Percentiles rank a stretch among this genome's conserved stretches.
Conservation (phyloP, 2,329 filamentous ascomycete species). For the Exophiala phaeomuriformis region DNA sequence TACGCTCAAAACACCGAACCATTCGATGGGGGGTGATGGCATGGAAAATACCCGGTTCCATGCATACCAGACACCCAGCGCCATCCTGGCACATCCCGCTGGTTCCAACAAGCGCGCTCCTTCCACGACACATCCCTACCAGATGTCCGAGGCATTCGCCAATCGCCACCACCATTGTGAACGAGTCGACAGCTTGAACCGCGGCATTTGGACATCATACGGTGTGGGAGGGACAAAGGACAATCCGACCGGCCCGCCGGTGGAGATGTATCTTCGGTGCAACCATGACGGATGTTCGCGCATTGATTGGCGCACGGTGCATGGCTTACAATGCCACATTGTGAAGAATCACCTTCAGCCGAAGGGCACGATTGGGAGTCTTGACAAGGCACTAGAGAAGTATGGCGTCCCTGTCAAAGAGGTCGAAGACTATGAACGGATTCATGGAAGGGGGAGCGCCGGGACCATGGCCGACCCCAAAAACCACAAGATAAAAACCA, state of each 20-base stretch:
- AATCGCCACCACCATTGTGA: slow-evolving; percentile 28
- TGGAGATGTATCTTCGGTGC: slow-evolving; percentile 27
- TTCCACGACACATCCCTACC: slow-evolving; percentile 27
- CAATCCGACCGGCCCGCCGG: slow-evolving; percentile 21
- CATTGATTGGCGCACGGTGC: slow-evolving; percentile 28
- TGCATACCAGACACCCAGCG: slow-evolving; percentile 9
- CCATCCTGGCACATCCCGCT: background rate
- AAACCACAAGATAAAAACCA: slow-evolving; percentile 26
- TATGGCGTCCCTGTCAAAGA: slow-evolving; percentile 27
- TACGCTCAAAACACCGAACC: slow-evolving; percentile 9
- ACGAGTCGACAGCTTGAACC: slow-evolving; percentile 24
- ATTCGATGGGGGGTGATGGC: slow-evolving; percentile 5
- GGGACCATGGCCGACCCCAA: slow-evolving; percentile 27
- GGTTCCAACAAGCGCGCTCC: slow-evolving; percentile 22
- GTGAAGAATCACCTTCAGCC: slow-evolving; percentile 27
- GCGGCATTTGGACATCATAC: slow-evolving; percentile 28
- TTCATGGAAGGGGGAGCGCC: slow-evolving; percentile 23
- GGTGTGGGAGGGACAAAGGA: slow-evolving; percentile 24
- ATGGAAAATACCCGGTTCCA: slow-evolving; percentile 19
- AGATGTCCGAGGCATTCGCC: slow-evolving; percentile 28
- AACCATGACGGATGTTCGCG: slow-evolving; percentile 26
- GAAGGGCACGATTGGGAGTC: slow-evolving; percentile 27
- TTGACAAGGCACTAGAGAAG: slow-evolving; percentile 25
- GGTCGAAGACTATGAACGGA: slow-evolving; percentile 24
- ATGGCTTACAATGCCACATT: slow-evolving; percentile 28